Evolutionary conservation across 2,329 filamentous ascomycete species (phyloP).

Genomic region (Huntiella moniliformis): DNA sequence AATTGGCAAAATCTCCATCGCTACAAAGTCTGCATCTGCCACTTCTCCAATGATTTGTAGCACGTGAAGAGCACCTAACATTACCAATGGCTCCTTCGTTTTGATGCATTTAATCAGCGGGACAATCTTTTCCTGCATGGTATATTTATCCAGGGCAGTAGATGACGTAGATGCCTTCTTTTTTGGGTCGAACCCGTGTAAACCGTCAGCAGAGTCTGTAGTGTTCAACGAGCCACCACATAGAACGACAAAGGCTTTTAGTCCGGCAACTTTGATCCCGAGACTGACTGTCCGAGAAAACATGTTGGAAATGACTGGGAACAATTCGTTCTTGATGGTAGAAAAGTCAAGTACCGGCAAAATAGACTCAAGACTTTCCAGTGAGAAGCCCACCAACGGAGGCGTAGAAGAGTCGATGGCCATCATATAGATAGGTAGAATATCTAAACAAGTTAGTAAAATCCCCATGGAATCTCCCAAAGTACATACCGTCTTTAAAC

Average conservation of each 20-base stretch:
- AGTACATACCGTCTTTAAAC: constrained; percentile 69
- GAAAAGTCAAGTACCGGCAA: constrained; percentile 83
- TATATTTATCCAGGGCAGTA: constrained; percentile 86
- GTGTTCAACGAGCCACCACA: constrained; percentile 54
- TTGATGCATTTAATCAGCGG: constrained; percentile 84
- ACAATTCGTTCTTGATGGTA: constrained; percentile 91
- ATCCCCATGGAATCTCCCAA: background rate
- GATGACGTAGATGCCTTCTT: constrained; percentile 47
- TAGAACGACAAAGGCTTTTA: constrained; percentile 77
- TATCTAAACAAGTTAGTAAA: constrained; percentile 33
- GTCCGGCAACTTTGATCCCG: constrained; percentile 78
- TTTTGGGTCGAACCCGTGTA: constrained; percentile 49
- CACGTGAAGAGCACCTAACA: constrained; percentile 79
- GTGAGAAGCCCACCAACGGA: constrained; percentile 66
- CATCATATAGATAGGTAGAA: constrained; percentile 67
- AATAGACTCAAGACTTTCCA: constrained; percentile 61
- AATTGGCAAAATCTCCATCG: constrained; percentile 74
- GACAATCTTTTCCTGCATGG: constrained; percentile 92
- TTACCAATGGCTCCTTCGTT: constrained; percentile 92
- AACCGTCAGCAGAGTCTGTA: constrained; percentile 34
- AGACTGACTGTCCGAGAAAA: constrained; percentile 89
- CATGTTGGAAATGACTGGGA: constrained; percentile 74
- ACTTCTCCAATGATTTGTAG: constrained; percentile 64
- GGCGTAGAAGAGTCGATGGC: constrained; percentile 81
- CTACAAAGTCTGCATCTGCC: constrained; percentile 78